Evolutionary conservation across 2,329 filamentous ascomycete species (phyloP).

Genomic region (Lachnellula hyalina): DNA sequence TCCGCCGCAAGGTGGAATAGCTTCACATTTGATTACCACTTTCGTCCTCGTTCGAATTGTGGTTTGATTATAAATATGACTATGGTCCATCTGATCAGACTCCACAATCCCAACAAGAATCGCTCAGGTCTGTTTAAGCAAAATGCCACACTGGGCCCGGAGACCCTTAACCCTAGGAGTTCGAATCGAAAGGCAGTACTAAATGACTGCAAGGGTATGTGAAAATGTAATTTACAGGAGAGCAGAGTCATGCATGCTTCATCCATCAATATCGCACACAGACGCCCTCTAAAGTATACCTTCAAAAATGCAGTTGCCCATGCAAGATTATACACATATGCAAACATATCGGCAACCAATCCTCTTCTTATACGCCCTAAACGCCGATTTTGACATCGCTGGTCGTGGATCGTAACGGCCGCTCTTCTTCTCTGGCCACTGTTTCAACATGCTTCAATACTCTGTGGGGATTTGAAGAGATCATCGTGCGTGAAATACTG

Average conservation of each 20-base stretch:
- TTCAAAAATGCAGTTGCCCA: conserved; percentile 18
- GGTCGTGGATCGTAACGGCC: conserved; percentile 25
- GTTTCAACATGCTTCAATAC: conserved; percentile 11
- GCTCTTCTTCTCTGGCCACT: conserved; percentile 10
- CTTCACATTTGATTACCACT: not conserved
- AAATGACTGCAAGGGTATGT: conserved; percentile 25
- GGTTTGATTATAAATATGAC: not conserved
- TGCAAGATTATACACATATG: conserved; percentile 24
- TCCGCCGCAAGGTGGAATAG: not conserved
- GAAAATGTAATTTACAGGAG: conserved; percentile 24
- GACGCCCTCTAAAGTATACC: conserved; percentile 24
- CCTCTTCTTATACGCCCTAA: conserved; percentile 20
- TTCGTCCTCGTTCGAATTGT: not conserved
- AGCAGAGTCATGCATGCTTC: conserved; percentile 9
- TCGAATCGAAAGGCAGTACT: conserved; percentile 15
- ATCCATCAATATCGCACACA: conserved; percentile 18
- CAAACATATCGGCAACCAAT: conserved; percentile 18
- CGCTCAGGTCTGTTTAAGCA: not conserved
- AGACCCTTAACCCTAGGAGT: not conserved
- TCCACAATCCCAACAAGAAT: not conserved
- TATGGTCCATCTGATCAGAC: not conserved
- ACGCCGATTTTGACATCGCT: conserved; percentile 24
- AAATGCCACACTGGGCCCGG: not conserved
- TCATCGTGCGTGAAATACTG: conserved; percentile 26
- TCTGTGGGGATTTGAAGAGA: conserved; percentile 4